Evolutionary conservation across 2,329 filamentous ascomycete species (phyloP).

Genomic region (Talaromyces verruculosus): DNA sequence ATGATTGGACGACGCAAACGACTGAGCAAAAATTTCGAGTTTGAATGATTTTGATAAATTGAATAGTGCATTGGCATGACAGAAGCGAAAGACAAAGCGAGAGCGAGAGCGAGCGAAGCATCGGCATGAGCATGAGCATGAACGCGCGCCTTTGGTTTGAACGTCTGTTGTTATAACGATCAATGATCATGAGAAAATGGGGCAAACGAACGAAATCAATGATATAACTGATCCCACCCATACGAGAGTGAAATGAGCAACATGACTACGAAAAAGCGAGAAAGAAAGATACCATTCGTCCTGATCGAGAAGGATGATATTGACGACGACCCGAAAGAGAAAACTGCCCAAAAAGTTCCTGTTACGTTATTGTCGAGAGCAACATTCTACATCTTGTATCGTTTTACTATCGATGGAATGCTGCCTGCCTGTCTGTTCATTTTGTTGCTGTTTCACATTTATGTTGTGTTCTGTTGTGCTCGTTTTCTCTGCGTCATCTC

Average conservation of each 20-base stretch:
- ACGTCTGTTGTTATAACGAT: slow-evolving; percentile 5
- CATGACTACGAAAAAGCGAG: background rate
- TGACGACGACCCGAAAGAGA: background rate
- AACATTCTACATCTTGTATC: background rate
- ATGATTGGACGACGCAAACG: slow-evolving; percentile 21
- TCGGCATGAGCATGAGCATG: background rate
- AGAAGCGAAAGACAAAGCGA: background rate
- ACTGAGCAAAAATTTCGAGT: slow-evolving; percentile 9
- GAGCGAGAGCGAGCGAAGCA: background rate
- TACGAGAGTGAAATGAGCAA: background rate
- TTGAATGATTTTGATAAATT: slow-evolving; percentile 10
- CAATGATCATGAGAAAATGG: slow-evolving; percentile 5
- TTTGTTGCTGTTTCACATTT: background rate
- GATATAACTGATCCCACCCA: background rate
- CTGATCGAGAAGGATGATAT: background rate
- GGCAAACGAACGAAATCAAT: background rate
- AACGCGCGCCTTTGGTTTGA: background rate
- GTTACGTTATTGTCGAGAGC: background rate
- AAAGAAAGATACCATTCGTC: background rate
- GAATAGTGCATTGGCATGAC: slow-evolving; percentile 1
- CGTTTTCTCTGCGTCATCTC: background rate
- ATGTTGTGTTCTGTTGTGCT: background rate
- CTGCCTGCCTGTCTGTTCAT: background rate
- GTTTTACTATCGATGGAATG: background rate
- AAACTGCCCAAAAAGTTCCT: background rate